A percentile compares a stretch with the other conserved stretches of the same genome.
These are phyloP conservation scores for Cladosporium halotolerans DNA, from an alignment of 2,329 filamentous ascomycete genomes.

Conservation along the genomic window DNA sequence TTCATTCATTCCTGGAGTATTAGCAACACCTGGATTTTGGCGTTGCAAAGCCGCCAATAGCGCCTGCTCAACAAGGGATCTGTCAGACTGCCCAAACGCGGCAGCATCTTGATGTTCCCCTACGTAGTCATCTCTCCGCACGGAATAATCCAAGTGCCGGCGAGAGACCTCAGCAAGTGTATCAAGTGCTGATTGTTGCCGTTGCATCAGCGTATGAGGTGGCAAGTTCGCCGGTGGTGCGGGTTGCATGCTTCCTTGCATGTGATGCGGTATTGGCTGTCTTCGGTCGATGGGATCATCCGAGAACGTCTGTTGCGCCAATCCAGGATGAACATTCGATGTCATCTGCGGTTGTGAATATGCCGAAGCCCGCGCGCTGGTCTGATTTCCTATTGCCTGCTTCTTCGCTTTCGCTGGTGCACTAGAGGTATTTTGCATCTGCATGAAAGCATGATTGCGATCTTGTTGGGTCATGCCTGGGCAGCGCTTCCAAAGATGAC, in stretches of 20 bases:
- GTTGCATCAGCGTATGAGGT: conserved; percentile 2
- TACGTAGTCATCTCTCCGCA: conserved; percentile 23
- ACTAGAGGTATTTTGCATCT: conserved; percentile 27
- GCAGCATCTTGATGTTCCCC: neutral
- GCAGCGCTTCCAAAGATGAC: conserved; percentile 81
- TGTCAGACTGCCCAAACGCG: neutral
- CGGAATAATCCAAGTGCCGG: conserved; percentile 60
- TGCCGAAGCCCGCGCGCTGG: neutral
- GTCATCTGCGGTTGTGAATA: neutral
- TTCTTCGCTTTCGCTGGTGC: conserved; percentile 3
- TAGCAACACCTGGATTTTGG: neutral
- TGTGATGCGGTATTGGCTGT: neutral
- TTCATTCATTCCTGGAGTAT: neutral
- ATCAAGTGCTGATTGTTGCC: conserved; percentile 73
- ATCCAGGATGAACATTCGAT: neutral
- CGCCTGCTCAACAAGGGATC: neutral
- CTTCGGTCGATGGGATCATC: neutral
- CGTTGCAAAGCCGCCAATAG: conserved; percentile 3
- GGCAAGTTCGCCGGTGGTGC: neutral
- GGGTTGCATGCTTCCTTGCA: neutral
- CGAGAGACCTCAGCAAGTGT: conserved; percentile 83
- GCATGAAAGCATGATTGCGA: conserved; percentile 44
- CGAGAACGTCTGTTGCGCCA: neutral
- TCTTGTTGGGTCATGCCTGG: conserved; percentile 59
- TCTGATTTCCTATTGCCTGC: neutral